phyloP scores from a whole-genome alignment of 345 rosid species.

The Salix koriyanagi region DNA sequence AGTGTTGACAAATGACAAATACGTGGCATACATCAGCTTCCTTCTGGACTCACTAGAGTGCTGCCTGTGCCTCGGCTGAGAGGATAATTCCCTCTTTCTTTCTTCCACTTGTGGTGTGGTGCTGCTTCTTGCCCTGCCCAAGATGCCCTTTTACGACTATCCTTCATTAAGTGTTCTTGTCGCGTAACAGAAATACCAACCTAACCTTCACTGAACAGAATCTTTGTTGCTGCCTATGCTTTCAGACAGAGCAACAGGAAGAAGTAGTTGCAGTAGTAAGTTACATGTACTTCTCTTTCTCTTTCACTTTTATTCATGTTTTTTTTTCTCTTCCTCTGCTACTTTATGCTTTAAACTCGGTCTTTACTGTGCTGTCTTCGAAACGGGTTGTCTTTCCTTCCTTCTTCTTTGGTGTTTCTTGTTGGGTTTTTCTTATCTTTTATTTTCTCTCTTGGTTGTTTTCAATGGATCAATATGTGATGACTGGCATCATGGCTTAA shows the following conservation, averaged over 20 bases:
- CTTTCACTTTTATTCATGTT: constrained; percentile 13
- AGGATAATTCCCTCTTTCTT: background rate
- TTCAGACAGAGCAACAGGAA: too few relatives aligned
- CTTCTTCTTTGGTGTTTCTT: background rate
- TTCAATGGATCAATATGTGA: background rate
- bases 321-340: constrained; percentile 6
- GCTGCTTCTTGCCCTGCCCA: background rate
- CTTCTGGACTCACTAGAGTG: background rate
- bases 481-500: background rate
- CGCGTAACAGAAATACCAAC: constrained; percentile 9
- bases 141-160: background rate
- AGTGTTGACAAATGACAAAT: background rate
- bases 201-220: constrained; percentile 16
- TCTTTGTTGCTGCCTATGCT: constrained; percentile 3
- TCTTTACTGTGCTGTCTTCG: constrained; percentile 4
- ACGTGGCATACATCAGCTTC: background rate
- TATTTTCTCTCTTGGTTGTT: too few relatives aligned
- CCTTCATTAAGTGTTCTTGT: constrained; percentile 8
- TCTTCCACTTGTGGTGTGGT: background rate
- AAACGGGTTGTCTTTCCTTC: constrained; percentile 23
- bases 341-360: background rate
- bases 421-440: too few relatives aligned
- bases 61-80: background rate
- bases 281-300: constrained; percentile 17
- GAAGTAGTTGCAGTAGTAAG: constrained; percentile 12